Base-by-base conservation (phyloP, 495 filamentous ascomycete species). In the Neurospora africana region DNA sequence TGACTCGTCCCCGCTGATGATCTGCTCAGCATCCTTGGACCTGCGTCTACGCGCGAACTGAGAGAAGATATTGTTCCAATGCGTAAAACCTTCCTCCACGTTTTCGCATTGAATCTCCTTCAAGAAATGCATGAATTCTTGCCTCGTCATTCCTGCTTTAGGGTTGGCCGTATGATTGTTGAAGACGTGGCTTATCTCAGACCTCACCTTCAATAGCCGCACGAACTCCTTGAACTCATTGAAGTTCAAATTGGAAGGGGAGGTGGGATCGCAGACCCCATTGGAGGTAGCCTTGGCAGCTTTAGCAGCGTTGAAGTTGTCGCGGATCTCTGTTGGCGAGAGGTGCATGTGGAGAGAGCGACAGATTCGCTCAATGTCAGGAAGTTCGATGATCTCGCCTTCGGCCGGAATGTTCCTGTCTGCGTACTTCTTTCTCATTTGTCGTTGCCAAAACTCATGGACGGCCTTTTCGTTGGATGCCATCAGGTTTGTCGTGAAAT, bases 331-430 rank as follows among this genome's bases (percentile, higher is more conserved):
- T 47, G 89, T 87, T 43, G 89, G 86, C 17, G 93, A 91, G 80
- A 91, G 92, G 78, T 97, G 91, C 76, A 99, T 96, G 76, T 98
- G 92, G 61, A 98, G 84, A 73, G 88, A 91, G 74, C 90, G 91
- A 81, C 95, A 98, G 11, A 98, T 85, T 53, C 89, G 89, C 76
- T 93, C 91, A 35, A 98, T 88, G 5, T 91, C 91, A 37, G 83
- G 83, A 65, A 95, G 87, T 69, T 93, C 90, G 41, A 98, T 88
- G 68, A 83, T 86, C 74, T 92, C 91, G 4, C 89, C 89, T 61
- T 89, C 89, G 0, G 87, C 84, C 2, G 83, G 74, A 72, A 86
- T 87, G 30, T 81, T 76, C 69, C 82, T 86, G 41, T 87, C 84
- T 3, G 85, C 84, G 71, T 89, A 90, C 58, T 90, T 84, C 72